Conservation (phyloP, 768 basidiomycete species). For the Lentinula edodes region DNA sequence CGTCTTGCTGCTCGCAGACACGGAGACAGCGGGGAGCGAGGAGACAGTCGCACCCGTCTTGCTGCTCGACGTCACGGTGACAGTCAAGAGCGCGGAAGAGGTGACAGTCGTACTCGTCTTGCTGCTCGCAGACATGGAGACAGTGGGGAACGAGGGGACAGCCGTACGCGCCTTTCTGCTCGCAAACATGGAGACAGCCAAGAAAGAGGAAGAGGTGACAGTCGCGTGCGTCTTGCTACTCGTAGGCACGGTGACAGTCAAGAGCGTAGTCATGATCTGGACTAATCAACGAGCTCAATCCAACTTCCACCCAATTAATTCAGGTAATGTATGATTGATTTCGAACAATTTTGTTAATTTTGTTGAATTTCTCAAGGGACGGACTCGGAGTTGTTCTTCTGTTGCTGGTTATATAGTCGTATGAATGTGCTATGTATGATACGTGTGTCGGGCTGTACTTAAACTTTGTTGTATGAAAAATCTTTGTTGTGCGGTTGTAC, state of each 20-base stretch:
- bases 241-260: not conserved
- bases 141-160: not conserved
- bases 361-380: too few relatives aligned
- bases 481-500: too few relatives aligned
- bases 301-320: too few relatives aligned
- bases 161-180: not conserved
- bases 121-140: not conserved
- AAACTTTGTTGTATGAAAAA: too few relatives aligned
- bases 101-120: not conserved
- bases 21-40: not conserved
- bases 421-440: too few relatives aligned
- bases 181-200: not conserved
- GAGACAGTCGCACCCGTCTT: not conserved
- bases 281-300: not conserved
- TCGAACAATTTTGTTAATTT: too few relatives aligned
- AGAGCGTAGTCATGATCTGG: not conserved
- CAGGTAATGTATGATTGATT: too few relatives aligned
- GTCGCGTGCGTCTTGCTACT: not conserved
- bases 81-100: not conserved
- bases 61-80: not conserved
- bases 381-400: too few relatives aligned
- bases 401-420: too few relatives aligned
- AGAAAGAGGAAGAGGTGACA: not conserved
- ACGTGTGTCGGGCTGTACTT: too few relatives aligned
- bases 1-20: not conserved